A percentile compares a stretch with the other conserved stretches of the same genome.
Conservation (phyloP, 805 yeast genomes). For the Metschnikowia aberdeeniae region DNA sequence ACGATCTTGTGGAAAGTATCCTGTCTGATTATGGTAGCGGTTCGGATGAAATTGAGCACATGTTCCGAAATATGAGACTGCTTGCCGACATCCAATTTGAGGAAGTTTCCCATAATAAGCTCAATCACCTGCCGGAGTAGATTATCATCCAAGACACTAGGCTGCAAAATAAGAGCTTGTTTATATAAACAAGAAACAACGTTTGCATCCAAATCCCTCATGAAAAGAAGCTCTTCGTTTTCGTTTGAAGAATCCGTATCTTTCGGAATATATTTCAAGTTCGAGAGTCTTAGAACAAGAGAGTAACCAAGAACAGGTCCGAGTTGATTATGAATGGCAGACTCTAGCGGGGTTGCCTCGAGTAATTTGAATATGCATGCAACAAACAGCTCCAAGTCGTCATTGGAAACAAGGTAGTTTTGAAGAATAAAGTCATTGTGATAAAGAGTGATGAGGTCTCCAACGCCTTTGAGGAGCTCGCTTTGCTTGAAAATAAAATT, state of each 20-base stretch:
- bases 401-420: constrained; percentile 22
- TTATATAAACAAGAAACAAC: constrained; percentile 30
- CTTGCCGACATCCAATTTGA: constrained; percentile 15
- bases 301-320: constrained; percentile 23
- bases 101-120: constrained; percentile 28
- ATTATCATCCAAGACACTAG: constrained; percentile 30
- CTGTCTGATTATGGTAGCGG: constrained; percentile 30
- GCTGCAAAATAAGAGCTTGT: constrained; percentile 29
- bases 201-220: constrained; percentile 16
- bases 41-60: constrained; percentile 33
- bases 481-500: constrained; percentile 34
- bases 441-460: constrained; percentile 25
- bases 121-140: constrained; percentile 31
- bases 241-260: constrained; percentile 12
- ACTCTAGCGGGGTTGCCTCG: constrained; percentile 20
- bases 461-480: constrained; percentile 24
- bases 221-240: constrained; percentile 12
- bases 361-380: constrained; percentile 28
- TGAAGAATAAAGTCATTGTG: constrained; percentile 26
- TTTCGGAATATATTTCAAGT: constrained; percentile 13
- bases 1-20: constrained; percentile 21
- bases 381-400: constrained; percentile 24
- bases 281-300: constrained; percentile 25
- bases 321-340: constrained; percentile 1
- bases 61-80: constrained; percentile 23